Conservation (phyloP, 108 stramenopile species). For the Mayamaea pseudoterrestris region DNA sequence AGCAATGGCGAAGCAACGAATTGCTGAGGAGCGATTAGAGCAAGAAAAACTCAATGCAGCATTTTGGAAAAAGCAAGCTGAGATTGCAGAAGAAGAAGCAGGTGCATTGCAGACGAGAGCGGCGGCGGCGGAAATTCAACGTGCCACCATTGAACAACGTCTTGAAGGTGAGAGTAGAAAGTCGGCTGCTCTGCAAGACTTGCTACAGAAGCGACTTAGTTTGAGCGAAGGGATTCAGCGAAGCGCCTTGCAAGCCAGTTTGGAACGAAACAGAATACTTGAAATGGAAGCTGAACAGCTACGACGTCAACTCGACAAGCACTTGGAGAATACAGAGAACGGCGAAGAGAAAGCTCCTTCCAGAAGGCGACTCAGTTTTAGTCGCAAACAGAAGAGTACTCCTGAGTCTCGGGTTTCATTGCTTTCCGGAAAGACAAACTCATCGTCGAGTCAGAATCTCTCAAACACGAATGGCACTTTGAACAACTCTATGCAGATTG, state of each 20-base stretch:
- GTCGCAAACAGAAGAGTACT: constrained; percentile 7
- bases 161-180: constrained; percentile 41
- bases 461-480: no score
- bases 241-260: constrained; percentile 16
- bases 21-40: constrained; percentile 68
- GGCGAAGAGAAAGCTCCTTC: constrained; percentile 1
- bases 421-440: no score
- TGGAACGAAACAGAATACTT: constrained; percentile 27
- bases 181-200: constrained; percentile 21
- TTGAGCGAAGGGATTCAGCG: constrained; percentile 20
- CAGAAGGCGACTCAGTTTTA: background rate
- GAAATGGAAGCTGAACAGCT: constrained; percentile 36
- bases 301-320: constrained; percentile 3
- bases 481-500: no score
- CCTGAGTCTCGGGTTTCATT: no score
- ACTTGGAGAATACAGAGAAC: background rate
- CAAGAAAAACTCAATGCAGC: constrained; percentile 38
- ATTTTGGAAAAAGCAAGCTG: constrained; percentile 62
- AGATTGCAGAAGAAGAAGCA: constrained; percentile 66
- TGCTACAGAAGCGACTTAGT: constrained; percentile 22
- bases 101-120: constrained; percentile 62
- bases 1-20: constrained; percentile 65
- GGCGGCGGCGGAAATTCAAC: constrained; percentile 74
- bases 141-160: constrained; percentile 48
- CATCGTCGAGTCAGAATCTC: no score